These are phyloP conservation scores for Tuctoria greenei DNA, from an alignment of 176 grass and related monocot species.

Conservation along the genomic window DNA sequence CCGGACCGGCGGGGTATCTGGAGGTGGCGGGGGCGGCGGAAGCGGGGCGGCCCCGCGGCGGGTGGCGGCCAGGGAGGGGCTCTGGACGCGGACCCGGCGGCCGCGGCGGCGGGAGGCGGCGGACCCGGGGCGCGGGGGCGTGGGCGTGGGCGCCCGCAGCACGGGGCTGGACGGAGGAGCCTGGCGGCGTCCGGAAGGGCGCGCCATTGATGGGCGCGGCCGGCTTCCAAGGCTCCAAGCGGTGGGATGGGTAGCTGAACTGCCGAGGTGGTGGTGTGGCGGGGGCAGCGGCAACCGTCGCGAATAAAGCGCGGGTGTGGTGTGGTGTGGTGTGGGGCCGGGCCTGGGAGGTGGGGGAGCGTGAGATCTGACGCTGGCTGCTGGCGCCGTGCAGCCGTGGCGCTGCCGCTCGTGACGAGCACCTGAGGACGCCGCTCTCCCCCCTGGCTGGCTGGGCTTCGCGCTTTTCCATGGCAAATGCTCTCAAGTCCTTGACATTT, in stretches of 20 bases:
- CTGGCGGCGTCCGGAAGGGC: neutral
- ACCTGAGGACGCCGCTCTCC: conserved; percentile 11
- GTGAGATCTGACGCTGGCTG: conserved; percentile 24
- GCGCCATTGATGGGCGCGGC: conserved; percentile 20
- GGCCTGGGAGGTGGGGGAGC: neutral
- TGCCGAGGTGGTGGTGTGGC: conserved; percentile 25
- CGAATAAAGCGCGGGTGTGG: neutral
- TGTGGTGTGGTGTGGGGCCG: neutral
- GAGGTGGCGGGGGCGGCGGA: conserved; percentile 4
- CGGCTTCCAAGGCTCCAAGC: neutral
- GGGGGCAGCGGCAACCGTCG: conserved; percentile 3
- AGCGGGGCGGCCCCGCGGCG: conserved; percentile 12
- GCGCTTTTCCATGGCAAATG: no score
- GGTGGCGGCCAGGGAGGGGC: conserved; percentile 30
- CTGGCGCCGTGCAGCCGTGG: neutral
- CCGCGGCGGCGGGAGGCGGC: conserved; percentile 5
- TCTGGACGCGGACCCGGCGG: conserved; percentile 29
- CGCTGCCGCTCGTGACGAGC: neutral
- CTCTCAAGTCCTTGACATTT: no score
- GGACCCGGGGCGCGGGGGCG: neutral
- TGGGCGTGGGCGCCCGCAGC: neutral
- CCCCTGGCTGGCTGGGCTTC: no score
- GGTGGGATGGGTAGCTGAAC: neutral
- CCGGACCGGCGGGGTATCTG: neutral
- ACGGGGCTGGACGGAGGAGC: conserved; percentile 5